Evolutionary conservation across 495 filamentous ascomycete species (phyloP), one percentile per base, ranked within the genome.

Genomic region (Podospora australis): DNA sequence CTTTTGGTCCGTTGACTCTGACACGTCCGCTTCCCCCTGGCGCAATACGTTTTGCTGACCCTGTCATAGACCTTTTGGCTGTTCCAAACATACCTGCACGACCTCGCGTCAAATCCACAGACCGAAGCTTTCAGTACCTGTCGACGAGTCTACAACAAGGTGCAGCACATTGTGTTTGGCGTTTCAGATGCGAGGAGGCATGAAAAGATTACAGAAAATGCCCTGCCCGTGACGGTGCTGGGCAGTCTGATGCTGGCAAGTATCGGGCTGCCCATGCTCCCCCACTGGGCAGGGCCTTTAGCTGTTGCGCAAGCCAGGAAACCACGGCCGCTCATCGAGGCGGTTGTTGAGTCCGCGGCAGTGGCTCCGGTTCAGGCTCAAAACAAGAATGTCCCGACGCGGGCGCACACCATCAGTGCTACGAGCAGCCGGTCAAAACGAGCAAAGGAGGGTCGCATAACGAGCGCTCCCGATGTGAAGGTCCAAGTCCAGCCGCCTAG

Each of bases 41-140:
- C 39, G 16, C 9, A 6, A 10, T 17, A 2, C 19, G 8, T 0
- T 35, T 55, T 60, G 50, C 53, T 26, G 20, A 44, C 9, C 21
- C 14, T 26, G 16, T 11, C n/a, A 49, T 66, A 88, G 84, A 88
- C 85, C 24, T 88, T 88, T 65, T 88, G 84, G 84, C 73, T 87
- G 44, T 86, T 88, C 68, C 85, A 88, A 66, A 87, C 83, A 25
- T 86, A 88, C 66, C 77, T 88, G 6, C 83, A 82, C 65, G 85
- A 88, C 58, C 78, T 88, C 48, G 73, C 81, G 38, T 65, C 71
- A 50, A 84, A 81, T 42, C 84, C 84, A 6, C 79, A 82, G 58
- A 75, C 81, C 38, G 73, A 78, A 41, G 74, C 79, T 19, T 88
- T 88, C 70, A 72, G 80, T 67, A 87, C 80, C 44, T 87, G 84